phyloP scores from a whole-genome alignment of 2,329 filamentous ascomycete genomes.

The Trichoderma koningiopsis region DNA sequence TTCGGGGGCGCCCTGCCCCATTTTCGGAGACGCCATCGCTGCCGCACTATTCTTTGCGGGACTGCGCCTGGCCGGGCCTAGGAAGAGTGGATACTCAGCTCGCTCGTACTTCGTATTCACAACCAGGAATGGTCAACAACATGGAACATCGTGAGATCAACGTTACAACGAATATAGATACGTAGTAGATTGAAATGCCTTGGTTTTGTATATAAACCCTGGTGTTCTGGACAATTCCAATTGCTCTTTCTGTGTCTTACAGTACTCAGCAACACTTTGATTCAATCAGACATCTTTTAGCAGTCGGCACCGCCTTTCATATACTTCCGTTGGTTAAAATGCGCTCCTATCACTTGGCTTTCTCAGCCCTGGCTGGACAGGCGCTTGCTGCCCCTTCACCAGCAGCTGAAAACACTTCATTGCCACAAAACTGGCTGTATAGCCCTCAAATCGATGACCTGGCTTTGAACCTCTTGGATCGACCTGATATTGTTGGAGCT shows the following conservation, averaged over 20 bases:
- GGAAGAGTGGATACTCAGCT: neutral
- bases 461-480: conserved; percentile 20
- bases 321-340: neutral
- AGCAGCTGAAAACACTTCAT: neutral
- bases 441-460: conserved; percentile 16
- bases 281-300: neutral
- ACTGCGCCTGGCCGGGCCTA: neutral
- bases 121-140: neutral
- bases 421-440: conserved; percentile 19
- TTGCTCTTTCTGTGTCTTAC: neutral
- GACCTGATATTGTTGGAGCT: conserved; percentile 25
- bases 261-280: neutral
- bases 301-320: neutral
- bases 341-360: neutral
- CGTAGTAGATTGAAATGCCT: neutral
- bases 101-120: neutral
- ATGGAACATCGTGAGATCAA: neutral
- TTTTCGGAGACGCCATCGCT: neutral
- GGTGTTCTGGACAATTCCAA: neutral
- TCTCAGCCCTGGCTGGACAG: neutral
- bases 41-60: neutral
- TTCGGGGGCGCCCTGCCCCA: neutral
- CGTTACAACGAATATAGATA: neutral
- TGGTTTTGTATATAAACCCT: neutral
- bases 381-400: neutral